Base-by-base conservation (phyloP, 805 yeast species). In the Schwanniomyces polymorphus region DNA sequence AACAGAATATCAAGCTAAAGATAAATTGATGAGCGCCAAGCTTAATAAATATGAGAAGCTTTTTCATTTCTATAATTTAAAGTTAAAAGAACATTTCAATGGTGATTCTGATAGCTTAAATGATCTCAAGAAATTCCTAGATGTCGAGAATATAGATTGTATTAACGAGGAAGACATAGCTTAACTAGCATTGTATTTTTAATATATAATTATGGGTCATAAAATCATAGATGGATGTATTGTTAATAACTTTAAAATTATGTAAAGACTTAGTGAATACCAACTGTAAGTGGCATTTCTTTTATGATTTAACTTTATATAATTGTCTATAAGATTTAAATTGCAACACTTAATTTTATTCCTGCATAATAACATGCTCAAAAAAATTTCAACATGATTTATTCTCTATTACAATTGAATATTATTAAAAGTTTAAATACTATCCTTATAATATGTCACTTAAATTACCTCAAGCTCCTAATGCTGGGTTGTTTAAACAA, bases 401-500 rank as follows among this genome's bases (percentile, higher is more conserved):
- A 31, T 29, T 29, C 37, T 18, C 14, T 11, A 25, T 16, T 12
- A 10, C 11, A 38, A 25, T 9, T 12, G 6, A 26, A 8, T 14
- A 16, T 21, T 7, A 31, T 18, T 16, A 12, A 31, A 41, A 41
- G n/a, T 17, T 28, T 16, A 21, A 34, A 34, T 5, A 26, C 26
- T 34, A 42, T 12, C 27, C 35, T 14, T 42, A 12, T 26, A 42
- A 18, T 25, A 92, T 92, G 97, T 89, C 97, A 44, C 76, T 94
- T 47, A 87, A 88, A 71, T 74, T 94, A 52, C 99, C 99, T 29
- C 84, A 82, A 57, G 96, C 95, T 42, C 98, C 98, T 39, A 88
- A 88, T 55, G 80, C 96, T 33, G 97, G 97, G 46, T 81, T 94
- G 43, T 94, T 94, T 77, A 94, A 94, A 66, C 96, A 89, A 65